Evolutionary conservation across 495 filamentous ascomycete genomes (phyloP).

Genomic region (Apodospora peruviana): DNA sequence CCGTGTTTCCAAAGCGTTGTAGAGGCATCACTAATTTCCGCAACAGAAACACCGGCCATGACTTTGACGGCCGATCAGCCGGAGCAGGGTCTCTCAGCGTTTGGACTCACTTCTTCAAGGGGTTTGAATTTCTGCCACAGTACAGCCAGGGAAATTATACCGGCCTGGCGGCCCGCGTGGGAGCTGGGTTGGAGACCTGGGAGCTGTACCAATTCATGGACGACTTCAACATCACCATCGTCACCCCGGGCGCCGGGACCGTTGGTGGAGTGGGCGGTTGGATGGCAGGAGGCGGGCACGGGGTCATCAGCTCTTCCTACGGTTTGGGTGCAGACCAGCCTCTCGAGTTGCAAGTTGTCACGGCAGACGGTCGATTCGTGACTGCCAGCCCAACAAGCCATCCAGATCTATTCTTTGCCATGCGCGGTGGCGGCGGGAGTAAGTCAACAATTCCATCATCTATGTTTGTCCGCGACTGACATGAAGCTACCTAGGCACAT

Average conservation of each 20-base stretch:
- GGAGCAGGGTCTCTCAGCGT: constrained; percentile 48
- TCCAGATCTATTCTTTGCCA: constrained; percentile 59
- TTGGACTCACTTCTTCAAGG: constrained; percentile 60
- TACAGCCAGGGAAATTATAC: constrained; percentile 30
- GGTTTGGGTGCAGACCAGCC: constrained; percentile 49
- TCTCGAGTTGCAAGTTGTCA: constrained; percentile 49
- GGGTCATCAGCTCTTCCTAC: constrained; percentile 31
- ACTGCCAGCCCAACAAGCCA: constrained; percentile 43
- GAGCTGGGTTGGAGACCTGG: constrained; percentile 38
- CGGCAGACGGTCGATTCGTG: constrained; percentile 48
- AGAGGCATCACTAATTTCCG: too few relatives aligned
- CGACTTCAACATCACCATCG: constrained; percentile 27
- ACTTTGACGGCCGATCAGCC: constrained; percentile 46
- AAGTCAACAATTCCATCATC: neutral
- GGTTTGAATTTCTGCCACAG: constrained; percentile 22
- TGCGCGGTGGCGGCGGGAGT: constrained; percentile 50
- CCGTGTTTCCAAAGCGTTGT: too few relatives aligned
- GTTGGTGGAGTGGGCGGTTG: constrained; percentile 50
- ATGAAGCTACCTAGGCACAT: constrained; percentile 32
- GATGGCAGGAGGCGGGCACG: constrained; percentile 49
- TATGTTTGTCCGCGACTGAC: neutral
- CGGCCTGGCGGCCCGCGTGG: constrained; percentile 44
- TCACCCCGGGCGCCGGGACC: constrained; percentile 47
- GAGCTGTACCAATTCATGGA: constrained; percentile 41
- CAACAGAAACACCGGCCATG: constrained; percentile 61